Evolutionary conservation across 768 basidiomycete genomes (phyloP).

Genomic region (Boletus edulis): DNA sequence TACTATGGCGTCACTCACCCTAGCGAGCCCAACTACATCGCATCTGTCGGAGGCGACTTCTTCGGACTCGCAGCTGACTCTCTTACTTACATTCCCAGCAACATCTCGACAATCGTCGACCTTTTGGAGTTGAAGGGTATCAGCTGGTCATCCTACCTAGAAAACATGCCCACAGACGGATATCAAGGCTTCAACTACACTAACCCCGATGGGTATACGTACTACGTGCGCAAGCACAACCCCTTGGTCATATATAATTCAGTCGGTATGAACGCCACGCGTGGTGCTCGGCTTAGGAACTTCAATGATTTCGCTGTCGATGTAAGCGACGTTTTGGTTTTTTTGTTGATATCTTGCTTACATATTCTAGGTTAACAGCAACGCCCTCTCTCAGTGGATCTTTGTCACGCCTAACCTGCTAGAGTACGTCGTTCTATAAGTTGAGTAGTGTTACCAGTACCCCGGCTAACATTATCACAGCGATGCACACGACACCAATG

Average conservation of each 20-base stretch:
- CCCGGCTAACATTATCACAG: not conserved
- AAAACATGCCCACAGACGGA: slow-evolving; percentile 52
- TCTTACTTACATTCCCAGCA: slow-evolving; percentile 31
- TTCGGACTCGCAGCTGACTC: not conserved
- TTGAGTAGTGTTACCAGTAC: not conserved
- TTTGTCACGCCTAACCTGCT: slow-evolving; percentile 61
- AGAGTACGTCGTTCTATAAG: slow-evolving; percentile 13
- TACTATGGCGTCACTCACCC: slow-evolving; percentile 53
- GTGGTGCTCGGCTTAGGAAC: slow-evolving; percentile 47
- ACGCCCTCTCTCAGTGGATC: slow-evolving; percentile 54
- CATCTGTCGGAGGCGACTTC: not conserved
- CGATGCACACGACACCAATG: no score
- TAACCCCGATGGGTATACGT: slow-evolving; percentile 36
- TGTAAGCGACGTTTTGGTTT: slow-evolving; percentile 20
- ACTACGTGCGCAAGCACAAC: slow-evolving; percentile 55
- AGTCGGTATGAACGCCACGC: slow-evolving; percentile 39
- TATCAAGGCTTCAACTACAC: slow-evolving; percentile 39
- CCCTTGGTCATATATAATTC: slow-evolving; percentile 52
- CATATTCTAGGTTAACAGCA: slow-evolving; percentile 28
- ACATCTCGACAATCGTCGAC: slow-evolving; percentile 58
- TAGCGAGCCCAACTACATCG: slow-evolving; percentile 55
- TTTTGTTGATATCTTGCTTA: not conserved
- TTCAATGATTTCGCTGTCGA: slow-evolving; percentile 63
- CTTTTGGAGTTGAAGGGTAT: slow-evolving; percentile 55
- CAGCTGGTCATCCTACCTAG: slow-evolving; percentile 60